Evolutionary conservation across 169 alveolate genomes (phyloP).

Genomic region (Eimeria necatrix): DNA sequence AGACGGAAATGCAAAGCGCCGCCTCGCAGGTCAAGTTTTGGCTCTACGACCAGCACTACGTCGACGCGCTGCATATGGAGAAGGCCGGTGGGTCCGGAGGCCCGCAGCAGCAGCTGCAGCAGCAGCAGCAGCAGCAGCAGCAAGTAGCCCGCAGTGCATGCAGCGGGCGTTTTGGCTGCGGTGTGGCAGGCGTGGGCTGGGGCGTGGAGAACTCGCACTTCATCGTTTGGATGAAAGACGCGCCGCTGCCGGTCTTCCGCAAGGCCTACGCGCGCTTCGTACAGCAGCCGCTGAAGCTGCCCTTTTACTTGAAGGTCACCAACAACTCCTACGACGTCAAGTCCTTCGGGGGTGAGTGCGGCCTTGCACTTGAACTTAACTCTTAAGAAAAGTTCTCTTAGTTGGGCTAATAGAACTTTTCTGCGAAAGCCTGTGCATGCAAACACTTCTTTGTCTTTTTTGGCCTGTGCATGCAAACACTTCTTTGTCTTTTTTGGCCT

Average conservation of each 20-base stretch:
- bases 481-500: too few relatives aligned
- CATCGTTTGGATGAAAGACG: slow-evolving; percentile 86
- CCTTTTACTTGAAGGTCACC: slow-evolving; percentile 70
- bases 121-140: background rate
- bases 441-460: too few relatives aligned
- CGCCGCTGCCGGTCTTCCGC: slow-evolving; percentile 83
- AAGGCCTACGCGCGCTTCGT: slow-evolving; percentile 83
- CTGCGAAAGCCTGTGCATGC: too few relatives aligned
- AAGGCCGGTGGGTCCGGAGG: slow-evolving; percentile 60
- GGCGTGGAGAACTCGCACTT: slow-evolving; percentile 86
- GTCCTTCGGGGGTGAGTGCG: slow-evolving; percentile 82
- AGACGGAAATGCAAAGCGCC: slow-evolving; percentile 41
- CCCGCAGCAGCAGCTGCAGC: background rate
- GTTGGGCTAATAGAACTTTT: too few relatives aligned
- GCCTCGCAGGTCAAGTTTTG: slow-evolving; percentile 74
- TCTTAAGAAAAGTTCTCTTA: too few relatives aligned
- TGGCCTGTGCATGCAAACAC: too few relatives aligned
- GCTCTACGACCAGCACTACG: slow-evolving; percentile 63
- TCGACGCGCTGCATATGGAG: slow-evolving; percentile 77
- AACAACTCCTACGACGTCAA: slow-evolving; percentile 77
- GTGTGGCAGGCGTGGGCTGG: slow-evolving; percentile 81
- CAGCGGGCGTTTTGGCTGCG: background rate
- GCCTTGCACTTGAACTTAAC: too few relatives aligned
- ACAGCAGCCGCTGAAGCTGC: slow-evolving; percentile 80
- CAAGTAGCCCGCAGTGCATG: background rate